Evolutionary conservation across 495 filamentous ascomycete genomes (phyloP), one percentile per base, ranked within the genome.

Genomic region (Annulohypoxylon nitens): DNA sequence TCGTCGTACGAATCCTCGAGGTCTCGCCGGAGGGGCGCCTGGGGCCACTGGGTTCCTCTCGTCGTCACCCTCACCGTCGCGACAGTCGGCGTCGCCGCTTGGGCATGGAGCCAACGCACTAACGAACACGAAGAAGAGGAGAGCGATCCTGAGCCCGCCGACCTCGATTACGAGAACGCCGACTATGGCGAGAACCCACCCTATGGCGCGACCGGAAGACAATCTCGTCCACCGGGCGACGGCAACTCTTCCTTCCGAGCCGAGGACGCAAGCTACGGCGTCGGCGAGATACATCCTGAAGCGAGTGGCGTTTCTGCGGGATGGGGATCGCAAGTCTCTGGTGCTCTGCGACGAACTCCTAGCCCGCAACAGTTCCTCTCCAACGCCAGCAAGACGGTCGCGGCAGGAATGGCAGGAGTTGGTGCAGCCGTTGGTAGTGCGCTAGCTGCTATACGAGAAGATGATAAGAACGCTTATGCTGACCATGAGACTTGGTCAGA

Each of bases 351-450:
- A 74, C 89, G 94, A 60, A 96, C 94, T 4, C 93, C 95, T 9
- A 97, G 93, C 75, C 95, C 95, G 26, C 93, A 97, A 76, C 93
- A 97, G 80, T 87, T 97, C 67, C 88, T 95, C 69, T 92, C 95
- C 77, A 90, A 87, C 34, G 93, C 93, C 1, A 90, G 89, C 76
- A 90, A 89, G 78, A 90, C 87, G 58, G 91, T 97, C 23, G 89
- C 87, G 0, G 93, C 93, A 10, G 91, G 94, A 0, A 83, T 97
- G 67, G 91, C 93, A 8, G 94, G 94, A 26, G 93, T 93, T n/a
- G 93, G 93, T 6, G 90, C 90, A 18, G 92, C 86, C 16, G 88
- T 94, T 33, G 93, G 93, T 20, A 91, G 83, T 62, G 93, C 91
- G n/a, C 83, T 98, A 64, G 90, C 91, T 37, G 90, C 93, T 11